Evolutionary conservation across 2,329 filamentous ascomycete species (phyloP).

Genomic region (Coniochaeta sp.): DNA sequence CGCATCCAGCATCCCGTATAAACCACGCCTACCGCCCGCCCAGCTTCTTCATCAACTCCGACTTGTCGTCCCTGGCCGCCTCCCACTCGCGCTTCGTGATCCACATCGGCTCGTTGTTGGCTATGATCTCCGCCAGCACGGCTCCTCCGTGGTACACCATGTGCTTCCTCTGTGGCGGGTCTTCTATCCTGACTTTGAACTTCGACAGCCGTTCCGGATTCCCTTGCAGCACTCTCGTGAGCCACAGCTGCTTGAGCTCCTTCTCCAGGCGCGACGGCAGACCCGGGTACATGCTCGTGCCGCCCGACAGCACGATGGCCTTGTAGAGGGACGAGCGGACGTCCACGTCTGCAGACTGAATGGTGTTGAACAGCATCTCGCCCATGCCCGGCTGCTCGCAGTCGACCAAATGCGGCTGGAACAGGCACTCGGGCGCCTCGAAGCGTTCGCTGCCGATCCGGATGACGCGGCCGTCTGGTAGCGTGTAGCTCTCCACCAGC

Average conservation of each 20-base stretch:
- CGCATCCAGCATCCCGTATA: too few relatives aligned
- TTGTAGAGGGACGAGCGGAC: constrained; percentile 92
- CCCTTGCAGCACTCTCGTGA: constrained; percentile 81
- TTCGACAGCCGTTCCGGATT: constrained; percentile 93
- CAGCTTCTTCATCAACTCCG: constrained; percentile 81
- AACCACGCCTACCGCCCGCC: constrained; percentile 62
- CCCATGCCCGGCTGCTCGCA: constrained; percentile 95
- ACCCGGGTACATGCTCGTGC: constrained; percentile 98
- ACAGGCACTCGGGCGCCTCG: constrained; percentile 94
- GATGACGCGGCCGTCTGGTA: constrained; percentile 93
- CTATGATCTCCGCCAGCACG: constrained; percentile 97
- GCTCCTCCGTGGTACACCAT: constrained; percentile 98
- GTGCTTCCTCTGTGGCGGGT: constrained; percentile 89
- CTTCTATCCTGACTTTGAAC: constrained; percentile 99
- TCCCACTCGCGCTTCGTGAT: constrained; percentile 96
- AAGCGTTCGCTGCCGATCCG: constrained; percentile 95
- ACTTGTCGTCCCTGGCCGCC: constrained; percentile 60
- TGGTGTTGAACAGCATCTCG: constrained; percentile 98
- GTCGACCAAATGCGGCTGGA: constrained; percentile 96
- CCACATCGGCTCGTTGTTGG: constrained; percentile 99
- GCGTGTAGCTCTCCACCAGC: constrained; percentile 92
- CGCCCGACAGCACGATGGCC: constrained; percentile 92
- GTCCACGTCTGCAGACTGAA: constrained; percentile 91
- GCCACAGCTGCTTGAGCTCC: constrained; percentile 97
- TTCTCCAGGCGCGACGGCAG: constrained; percentile 93